Evolutionary conservation across 148 eudicot genomes (phyloP).

Genomic region (Rhododendron williamsianum): DNA sequence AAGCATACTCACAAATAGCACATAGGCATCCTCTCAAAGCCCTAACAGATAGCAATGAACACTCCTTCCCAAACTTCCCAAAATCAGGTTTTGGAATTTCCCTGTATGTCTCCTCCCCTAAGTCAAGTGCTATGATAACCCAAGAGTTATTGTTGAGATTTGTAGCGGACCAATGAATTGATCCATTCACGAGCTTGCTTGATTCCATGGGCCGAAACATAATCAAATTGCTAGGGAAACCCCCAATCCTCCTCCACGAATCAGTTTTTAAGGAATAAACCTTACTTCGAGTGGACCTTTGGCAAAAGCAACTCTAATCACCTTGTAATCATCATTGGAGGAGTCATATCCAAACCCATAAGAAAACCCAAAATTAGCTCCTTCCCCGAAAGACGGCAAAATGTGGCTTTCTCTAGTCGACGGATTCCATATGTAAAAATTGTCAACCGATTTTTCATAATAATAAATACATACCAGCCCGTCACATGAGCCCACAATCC

Average conservation of each 20-base stretch:
- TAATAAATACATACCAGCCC: slow-evolving; percentile 1
- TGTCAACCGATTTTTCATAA: background rate
- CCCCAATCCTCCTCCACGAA: background rate
- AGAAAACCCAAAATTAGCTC: background rate
- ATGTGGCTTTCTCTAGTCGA: background rate
- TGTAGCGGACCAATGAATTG: background rate
- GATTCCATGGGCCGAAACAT: background rate
- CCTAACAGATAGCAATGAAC: background rate
- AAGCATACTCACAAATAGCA: background rate
- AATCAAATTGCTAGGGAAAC: slow-evolving; percentile 4
- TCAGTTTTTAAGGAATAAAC: slow-evolving; percentile 2
- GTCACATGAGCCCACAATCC: slow-evolving; percentile 2
- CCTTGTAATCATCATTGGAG: slow-evolving; percentile 8
- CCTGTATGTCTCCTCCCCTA: slow-evolving; percentile 1
- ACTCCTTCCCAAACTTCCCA: background rate
- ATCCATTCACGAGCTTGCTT: background rate
- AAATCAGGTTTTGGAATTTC: background rate
- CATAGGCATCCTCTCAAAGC: background rate
- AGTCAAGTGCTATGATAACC: background rate
- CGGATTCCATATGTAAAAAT: background rate
- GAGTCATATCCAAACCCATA: slow-evolving; percentile 8
- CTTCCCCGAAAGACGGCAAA: background rate
- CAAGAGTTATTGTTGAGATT: background rate
- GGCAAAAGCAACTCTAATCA: background rate
- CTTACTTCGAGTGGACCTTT: background rate